phyloP scores from a whole-genome alignment of 202 grass and related monocot species.

The Setaria italica region DNA sequence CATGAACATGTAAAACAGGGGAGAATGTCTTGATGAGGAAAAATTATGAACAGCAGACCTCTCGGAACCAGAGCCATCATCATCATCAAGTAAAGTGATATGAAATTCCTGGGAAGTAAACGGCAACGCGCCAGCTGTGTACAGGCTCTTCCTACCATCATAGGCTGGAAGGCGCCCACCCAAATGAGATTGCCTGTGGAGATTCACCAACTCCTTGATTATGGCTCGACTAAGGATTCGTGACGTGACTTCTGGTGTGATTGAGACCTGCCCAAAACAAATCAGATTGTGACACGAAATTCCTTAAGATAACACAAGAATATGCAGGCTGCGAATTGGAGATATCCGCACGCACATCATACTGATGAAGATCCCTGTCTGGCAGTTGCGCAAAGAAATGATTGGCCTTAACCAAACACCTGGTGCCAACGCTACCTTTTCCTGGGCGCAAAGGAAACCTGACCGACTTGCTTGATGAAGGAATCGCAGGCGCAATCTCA shows the following conservation, averaged over 20 bases:
- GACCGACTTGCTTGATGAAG: constrained; percentile 60
- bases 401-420: constrained; percentile 79
- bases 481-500: constrained; percentile 33
- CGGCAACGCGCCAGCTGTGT: constrained; percentile 78
- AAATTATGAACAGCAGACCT: constrained; percentile 22
- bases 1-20: not conserved
- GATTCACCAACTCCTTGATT: constrained; percentile 64
- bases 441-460: constrained; percentile 72
- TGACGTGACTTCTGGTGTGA: constrained; percentile 70
- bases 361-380: constrained; percentile 86
- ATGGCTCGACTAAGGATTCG: constrained; percentile 65
- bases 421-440: constrained; percentile 68
- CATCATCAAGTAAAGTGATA: constrained; percentile 62
- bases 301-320: not conserved
- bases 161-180: constrained; percentile 84
- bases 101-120: constrained; percentile 77
- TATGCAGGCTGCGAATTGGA: not conserved
- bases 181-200: constrained; percentile 61
- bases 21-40: not conserved
- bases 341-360: constrained; percentile 62
- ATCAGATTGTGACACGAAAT: not conserved
- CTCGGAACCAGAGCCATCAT: constrained; percentile 59
- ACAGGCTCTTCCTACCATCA: constrained; percentile 88
- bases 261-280: constrained; percentile 64
- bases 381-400: constrained; percentile 82